Evolutionary conservation across 768 basidiomycete genomes (phyloP).

Genomic region (Asterophora lycoperdoides): DNA sequence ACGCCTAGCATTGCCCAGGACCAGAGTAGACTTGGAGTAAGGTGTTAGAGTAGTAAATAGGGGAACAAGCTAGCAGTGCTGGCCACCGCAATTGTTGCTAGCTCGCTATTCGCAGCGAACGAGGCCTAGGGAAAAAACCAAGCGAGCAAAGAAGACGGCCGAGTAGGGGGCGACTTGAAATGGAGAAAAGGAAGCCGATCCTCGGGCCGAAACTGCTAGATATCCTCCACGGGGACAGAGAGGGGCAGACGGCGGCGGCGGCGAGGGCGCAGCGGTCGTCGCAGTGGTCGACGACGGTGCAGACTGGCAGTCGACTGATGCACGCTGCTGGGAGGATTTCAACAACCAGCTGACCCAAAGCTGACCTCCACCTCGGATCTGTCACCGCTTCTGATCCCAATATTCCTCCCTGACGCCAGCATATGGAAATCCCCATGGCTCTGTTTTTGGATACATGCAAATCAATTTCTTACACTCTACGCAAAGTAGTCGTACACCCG

Average conservation of each 20-base stretch:
- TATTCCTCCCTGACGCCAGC: conserved; percentile 11
- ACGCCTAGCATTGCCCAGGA: conserved; percentile 53
- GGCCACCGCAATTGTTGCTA: conserved; percentile 10
- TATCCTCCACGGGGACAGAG: neutral
- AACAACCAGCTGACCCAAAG: conserved; percentile 22
- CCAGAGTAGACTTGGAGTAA: conserved; percentile 27
- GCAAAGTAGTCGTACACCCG: conserved; percentile 3
- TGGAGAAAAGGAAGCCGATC: conserved; percentile 12
- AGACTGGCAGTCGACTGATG: conserved; percentile 9
- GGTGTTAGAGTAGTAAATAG: conserved; percentile 22
- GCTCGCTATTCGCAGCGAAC: conserved; percentile 15
- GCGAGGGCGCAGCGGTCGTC: conserved; percentile 8
- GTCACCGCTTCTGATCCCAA: conserved; percentile 18
- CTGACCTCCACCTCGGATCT: conserved; percentile 24
- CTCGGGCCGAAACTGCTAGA: neutral
- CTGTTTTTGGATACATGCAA: conserved; percentile 15
- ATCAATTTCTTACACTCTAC: conserved; percentile 1
- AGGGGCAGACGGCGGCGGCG: conserved; percentile 1
- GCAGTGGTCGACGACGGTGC: conserved; percentile 15
- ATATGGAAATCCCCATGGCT: conserved; percentile 12
- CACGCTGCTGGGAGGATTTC: conserved; percentile 11
- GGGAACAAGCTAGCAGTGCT: conserved; percentile 16
- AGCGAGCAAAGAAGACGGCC: conserved; percentile 18
- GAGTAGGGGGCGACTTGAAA: conserved; percentile 17
- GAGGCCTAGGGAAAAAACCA: conserved; percentile 13